Evolutionary conservation across 2,329 filamentous ascomycete genomes (phyloP).

Genomic region (Coniella vitis): DNA sequence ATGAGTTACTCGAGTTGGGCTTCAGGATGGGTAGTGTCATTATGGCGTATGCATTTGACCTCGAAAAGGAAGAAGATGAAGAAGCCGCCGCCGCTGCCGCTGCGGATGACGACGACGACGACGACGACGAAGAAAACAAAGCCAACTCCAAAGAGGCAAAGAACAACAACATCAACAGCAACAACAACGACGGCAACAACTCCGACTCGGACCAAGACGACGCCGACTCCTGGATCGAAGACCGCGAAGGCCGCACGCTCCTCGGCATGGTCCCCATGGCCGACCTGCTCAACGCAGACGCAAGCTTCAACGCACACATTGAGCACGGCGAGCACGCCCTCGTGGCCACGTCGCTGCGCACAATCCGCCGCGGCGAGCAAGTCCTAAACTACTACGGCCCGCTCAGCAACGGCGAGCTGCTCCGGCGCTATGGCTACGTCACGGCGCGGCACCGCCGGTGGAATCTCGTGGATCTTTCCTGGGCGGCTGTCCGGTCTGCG

Average conservation of each 20-base stretch:
- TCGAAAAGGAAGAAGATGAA: constrained; percentile 44
- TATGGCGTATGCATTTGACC: constrained; percentile 89
- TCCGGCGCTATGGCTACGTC: constrained; percentile 83
- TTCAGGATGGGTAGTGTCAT: constrained; percentile 83
- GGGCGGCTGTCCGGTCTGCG: constrained; percentile 47
- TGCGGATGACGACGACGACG: constrained; percentile 32
- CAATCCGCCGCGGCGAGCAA: constrained; percentile 65
- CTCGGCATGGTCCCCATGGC: constrained; percentile 91
- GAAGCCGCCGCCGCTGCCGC: too few relatives aligned
- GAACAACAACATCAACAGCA: constrained; percentile 62
- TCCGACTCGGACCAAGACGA: constrained; percentile 42
- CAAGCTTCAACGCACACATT: constrained; percentile 67
- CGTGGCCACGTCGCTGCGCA: constrained; percentile 63
- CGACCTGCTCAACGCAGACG: constrained; percentile 84
- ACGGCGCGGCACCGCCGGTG: constrained; percentile 69
- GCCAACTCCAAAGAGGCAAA: constrained; percentile 27
- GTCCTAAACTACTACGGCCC: constrained; percentile 87
- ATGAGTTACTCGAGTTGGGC: constrained; percentile 45
- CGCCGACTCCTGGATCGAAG: constrained; percentile 59
- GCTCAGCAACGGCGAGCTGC: constrained; percentile 72
- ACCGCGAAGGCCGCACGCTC: constrained; percentile 47
- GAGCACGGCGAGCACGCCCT: constrained; percentile 50
- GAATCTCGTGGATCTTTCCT: constrained; percentile 75
- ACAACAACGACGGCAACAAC: constrained; percentile 33
- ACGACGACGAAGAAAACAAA: constrained; percentile 46